Base-by-base conservation (phyloP, 352 stramenopile species). In the Globisporangium nunn region DNA sequence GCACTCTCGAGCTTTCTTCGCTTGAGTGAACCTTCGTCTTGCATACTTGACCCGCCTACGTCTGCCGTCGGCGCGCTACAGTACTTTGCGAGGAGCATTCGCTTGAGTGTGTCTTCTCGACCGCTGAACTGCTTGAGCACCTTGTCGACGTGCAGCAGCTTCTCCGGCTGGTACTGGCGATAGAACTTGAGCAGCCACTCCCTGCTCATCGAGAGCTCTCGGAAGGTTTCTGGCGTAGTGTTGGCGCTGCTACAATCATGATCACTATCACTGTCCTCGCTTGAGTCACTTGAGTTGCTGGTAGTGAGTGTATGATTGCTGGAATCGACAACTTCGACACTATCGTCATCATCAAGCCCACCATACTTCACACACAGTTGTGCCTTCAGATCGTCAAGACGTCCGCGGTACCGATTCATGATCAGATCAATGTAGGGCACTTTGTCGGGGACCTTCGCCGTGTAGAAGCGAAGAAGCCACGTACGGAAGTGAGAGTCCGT, bases 61-160 rank as follows among this genome's bases (percentile, higher is more conserved):
- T 35, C 4, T 28, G 23, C 17, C 17, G 28, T 3, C 43, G 6
- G 1, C 44, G 39, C n/a, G n/a, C 15, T 55, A 12, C 41, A 55
- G 58, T 90, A 88, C 50, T 90, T 90, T 28, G 62, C 54, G 17
- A 81, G 39, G 3, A 90, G 63, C 75, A 88, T 85, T 33, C 58
- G 43, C 54, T 85, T 78, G 6, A 90, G 69, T 14, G 67, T 71
- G 18, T 88, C 78, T 70, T 88, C 78, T 48, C 80, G 68, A 4
- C 74, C 75, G 14, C 67, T 71, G 59, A 87, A 90, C 41, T 87
- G 76, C 12, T 77, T 64, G 14, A 90, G 58, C 29, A 90, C 70
- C 49, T 64, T 66, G 48, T 82, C 74, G 1, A 78, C 59, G 39
- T 81, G 68, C 6, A 55, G 14, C 1, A 81, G 30, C 46, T 86